Evolutionary conservation across 139 green algal genomes (phyloP), one percentile per base, ranked within the genome.

Genomic region (Nannochloris sp.): DNA sequence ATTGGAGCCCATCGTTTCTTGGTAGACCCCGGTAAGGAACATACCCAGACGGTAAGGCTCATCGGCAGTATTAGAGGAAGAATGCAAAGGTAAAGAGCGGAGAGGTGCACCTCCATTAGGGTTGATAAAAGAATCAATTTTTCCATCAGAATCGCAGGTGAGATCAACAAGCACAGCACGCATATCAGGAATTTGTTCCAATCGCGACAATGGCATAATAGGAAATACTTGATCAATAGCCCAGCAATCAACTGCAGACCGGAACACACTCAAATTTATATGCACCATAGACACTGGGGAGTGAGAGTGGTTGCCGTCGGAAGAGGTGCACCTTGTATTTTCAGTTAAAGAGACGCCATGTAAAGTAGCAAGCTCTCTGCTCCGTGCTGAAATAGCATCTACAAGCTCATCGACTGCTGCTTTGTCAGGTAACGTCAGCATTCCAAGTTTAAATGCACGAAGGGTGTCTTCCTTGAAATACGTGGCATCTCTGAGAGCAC

Each of bases 211-310:
- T 39, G 83, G 83, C 62, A 90, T 32, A 37, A 90, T 65, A 30
- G 83, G 83, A 64, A 89, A 89, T 14, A 90, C 24, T 80, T 89
- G 83, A 25, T 70, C 10, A 58, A 89, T 89, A 33, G 83, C 83
- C 83, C 83, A 89, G 54, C 60, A 65, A 71, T 89, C 83, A 12
- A 72, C 56, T 15, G 74, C 76, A 10, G 76, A 87, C 37, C 75
- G 71, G 67, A 89, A 89, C 4, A 89, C 62, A 35, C 59, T 78
- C 38, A 89, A 44, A 45, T 86, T 86, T 30, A 75, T 63, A n/a
- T 74, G 61, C 35, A 74, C 78, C 15, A n/a, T 34, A 13, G 7
- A 13, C 55, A 19, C n/a, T 6, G n/a, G 29, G 24, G 46, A n/a
- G 8, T 19, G 12, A 7, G 59, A 51, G n/a, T n/a, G n/a, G n/a